Percentiles rank a stretch among this genome's conserved stretches.
phyloP scores from a whole-genome alignment of 2,329 filamentous ascomycete genomes.

The Aspergillus cejpii region DNA sequence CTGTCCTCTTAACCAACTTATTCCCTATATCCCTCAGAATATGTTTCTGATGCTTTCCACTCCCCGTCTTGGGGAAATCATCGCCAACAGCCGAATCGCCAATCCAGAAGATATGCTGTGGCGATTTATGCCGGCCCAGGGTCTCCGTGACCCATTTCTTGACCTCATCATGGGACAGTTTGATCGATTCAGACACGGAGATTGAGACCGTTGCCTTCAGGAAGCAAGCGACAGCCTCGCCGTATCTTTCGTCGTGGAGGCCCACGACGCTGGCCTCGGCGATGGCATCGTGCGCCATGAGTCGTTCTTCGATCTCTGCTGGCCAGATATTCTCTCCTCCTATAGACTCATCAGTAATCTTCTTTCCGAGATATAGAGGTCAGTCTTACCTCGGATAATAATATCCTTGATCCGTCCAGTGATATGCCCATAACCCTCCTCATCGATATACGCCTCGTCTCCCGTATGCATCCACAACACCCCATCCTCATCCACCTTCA shows the following conservation, averaged over 20 bases:
- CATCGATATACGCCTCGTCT: conserved; percentile 46
- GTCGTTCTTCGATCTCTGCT: conserved; percentile 62
- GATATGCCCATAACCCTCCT: conserved; percentile 59
- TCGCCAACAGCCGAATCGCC: conserved; percentile 26
- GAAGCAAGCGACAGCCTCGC: conserved; percentile 62
- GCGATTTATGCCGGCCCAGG: conserved; percentile 58
- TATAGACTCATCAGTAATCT: conserved; percentile 12
- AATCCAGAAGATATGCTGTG: conserved; percentile 65
- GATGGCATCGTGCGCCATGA: conserved; percentile 54
- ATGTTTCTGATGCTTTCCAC: conserved; percentile 60
- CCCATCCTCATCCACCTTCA: conserved; percentile 53
- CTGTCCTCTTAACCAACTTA: conserved; percentile 27
- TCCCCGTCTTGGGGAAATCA: conserved; percentile 45
- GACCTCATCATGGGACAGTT: conserved; percentile 47
- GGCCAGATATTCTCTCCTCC: conserved; percentile 63
- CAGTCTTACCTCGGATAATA: conserved; percentile 56
- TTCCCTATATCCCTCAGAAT: conserved; percentile 44
- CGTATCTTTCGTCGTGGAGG: conserved; percentile 58
- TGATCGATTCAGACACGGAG: conserved; percentile 43
- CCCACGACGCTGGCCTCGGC: conserved; percentile 58
- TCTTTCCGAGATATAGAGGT: too few species aligned
- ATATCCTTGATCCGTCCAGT: conserved; percentile 71
- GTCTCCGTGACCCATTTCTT: conserved; percentile 52
- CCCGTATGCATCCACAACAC: conserved; percentile 58
- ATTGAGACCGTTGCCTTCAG: conserved; percentile 22